Evolutionary conservation across 2,329 filamentous ascomycete genomes (phyloP).

Genomic region (Fusarium siculi): DNA sequence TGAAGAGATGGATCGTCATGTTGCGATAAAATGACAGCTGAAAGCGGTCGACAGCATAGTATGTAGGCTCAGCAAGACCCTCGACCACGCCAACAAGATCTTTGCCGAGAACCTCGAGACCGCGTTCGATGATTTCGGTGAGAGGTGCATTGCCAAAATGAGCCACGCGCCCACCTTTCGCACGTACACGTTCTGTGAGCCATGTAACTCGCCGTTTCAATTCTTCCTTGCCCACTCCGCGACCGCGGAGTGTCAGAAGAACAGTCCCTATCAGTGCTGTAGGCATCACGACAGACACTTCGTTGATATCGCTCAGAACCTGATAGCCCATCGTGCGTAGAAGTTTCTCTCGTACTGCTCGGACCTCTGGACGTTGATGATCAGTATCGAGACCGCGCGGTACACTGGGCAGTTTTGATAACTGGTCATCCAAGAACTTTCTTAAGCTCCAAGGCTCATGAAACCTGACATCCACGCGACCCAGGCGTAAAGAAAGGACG

Average conservation of each 20-base stretch:
- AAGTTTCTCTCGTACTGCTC: slow-evolving; percentile 73
- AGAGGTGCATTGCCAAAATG: slow-evolving; percentile 88
- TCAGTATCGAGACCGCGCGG: slow-evolving; percentile 58
- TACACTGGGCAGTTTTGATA: slow-evolving; percentile 61
- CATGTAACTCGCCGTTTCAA: slow-evolving; percentile 89
- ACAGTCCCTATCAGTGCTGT: slow-evolving; percentile 96
- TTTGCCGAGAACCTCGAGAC: slow-evolving; percentile 89
- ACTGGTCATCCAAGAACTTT: slow-evolving; percentile 82
- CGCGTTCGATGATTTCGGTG: slow-evolving; percentile 85
- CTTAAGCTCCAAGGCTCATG: slow-evolving; percentile 95
- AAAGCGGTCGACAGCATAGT: slow-evolving; percentile 94
- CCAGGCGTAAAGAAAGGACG: slow-evolving; percentile 86
- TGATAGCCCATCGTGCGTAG: slow-evolving; percentile 90
- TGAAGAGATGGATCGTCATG: slow-evolving; percentile 99
- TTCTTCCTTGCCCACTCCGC: slow-evolving; percentile 89
- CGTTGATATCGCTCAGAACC: slow-evolving; percentile 93
- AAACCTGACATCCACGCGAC: slow-evolving; percentile 93
- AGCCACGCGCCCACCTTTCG: slow-evolving; percentile 90
- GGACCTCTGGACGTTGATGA: slow-evolving; percentile 58
- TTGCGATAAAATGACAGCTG: slow-evolving; percentile 98
- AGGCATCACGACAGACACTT: slow-evolving; percentile 97
- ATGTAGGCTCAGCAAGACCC: slow-evolving; percentile 88
- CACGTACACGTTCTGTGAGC: slow-evolving; percentile 82
- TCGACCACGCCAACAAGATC: slow-evolving; percentile 84
- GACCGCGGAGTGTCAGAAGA: slow-evolving; percentile 86